phyloP scores from a whole-genome alignment of 495 filamentous ascomycete genomes.

The Aspergillus haitiensis region DNA sequence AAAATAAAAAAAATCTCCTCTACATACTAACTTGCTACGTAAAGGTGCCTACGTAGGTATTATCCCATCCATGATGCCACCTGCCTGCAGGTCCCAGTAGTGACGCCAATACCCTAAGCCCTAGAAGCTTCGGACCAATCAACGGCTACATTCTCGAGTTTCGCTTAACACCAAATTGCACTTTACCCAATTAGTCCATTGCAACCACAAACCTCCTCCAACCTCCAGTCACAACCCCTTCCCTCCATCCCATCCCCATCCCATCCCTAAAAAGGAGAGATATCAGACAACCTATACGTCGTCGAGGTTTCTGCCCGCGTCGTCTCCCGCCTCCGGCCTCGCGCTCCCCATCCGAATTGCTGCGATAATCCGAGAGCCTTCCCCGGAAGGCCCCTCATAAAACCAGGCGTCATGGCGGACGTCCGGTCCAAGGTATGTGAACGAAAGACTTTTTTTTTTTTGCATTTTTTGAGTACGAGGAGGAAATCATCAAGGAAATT shows the following conservation, averaged over 20 bases:
- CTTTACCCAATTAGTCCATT: slow-evolving; percentile 31
- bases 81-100: slow-evolving; percentile 14
- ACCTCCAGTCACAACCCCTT: slow-evolving; percentile 22
- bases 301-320: slow-evolving; percentile 42
- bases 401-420: slow-evolving; percentile 53
- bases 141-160: slow-evolving; percentile 14
- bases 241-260: slow-evolving; percentile 29
- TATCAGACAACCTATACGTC: slow-evolving; percentile 32
- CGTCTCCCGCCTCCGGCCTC: slow-evolving; percentile 23
- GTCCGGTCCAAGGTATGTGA: slow-evolving; percentile 53
- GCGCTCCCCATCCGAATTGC: slow-evolving; percentile 35
- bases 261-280: slow-evolving; percentile 33
- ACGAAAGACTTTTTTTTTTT: slow-evolving; percentile 10
- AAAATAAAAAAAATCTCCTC: neutral
- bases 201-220: slow-evolving; percentile 32
- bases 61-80: slow-evolving; percentile 24
- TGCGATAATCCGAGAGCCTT: slow-evolving; percentile 50
- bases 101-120: slow-evolving; percentile 37
- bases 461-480: slow-evolving; percentile 19
- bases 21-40: neutral
- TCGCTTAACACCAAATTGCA: slow-evolving; percentile 33
- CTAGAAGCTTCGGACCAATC: slow-evolving; percentile 29
- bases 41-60: neutral
- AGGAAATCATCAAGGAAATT: neutral
- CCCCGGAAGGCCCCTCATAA: slow-evolving; percentile 51